Percentiles rank a stretch among this genome's conserved stretches.
These are phyloP conservation scores for Wickerhamiella cacticola DNA, from an alignment of 805 yeast species.

Conservation along the genomic window DNA sequence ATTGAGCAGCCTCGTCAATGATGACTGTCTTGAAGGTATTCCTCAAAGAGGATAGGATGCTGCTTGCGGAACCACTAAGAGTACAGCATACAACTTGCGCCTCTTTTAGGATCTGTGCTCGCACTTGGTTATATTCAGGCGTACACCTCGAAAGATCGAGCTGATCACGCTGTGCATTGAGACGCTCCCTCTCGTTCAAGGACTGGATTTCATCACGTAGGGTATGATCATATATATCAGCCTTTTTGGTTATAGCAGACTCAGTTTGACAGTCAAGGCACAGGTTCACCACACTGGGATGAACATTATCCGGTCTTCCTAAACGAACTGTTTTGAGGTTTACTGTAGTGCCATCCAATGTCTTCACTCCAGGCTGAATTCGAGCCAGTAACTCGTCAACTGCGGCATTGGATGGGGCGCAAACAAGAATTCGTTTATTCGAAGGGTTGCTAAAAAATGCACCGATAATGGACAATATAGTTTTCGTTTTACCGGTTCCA, in stretches of 20 bases:
- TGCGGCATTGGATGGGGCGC: constrained; percentile 99
- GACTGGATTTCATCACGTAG: constrained; percentile 36
- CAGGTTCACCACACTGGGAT: constrained; percentile 65
- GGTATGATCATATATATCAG: constrained; percentile 24
- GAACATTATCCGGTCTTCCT: constrained; percentile 82
- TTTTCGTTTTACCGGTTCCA: constrained; percentile 97
- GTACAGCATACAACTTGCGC: constrained; percentile 89
- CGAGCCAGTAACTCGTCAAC: constrained; percentile 89
- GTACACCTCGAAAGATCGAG: constrained; percentile 57
- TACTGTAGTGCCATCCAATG: constrained; percentile 33
- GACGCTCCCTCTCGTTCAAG: constrained; percentile 57
- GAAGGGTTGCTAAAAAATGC: constrained; percentile 35
- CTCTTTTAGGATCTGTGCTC: constrained; percentile 53
- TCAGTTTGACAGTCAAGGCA: constrained; percentile 83
- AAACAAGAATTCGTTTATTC: constrained; percentile 55
- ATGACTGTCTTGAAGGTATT: constrained; percentile 80
- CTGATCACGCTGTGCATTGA: constrained; percentile 70
- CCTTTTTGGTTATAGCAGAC: constrained; percentile 10
- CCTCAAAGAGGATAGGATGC: constrained; percentile 59
- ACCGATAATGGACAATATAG: constrained; percentile 85
- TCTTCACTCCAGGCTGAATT: constrained; percentile 54
- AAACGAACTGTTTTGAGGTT: constrained; percentile 67
- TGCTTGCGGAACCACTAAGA: constrained; percentile 88
- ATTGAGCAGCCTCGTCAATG: constrained; percentile 95
- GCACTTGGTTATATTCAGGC: constrained; percentile 65